Conservation (phyloP, 1,284 basidiomycete genomes). For the Microbotryum violaceum region DNA sequence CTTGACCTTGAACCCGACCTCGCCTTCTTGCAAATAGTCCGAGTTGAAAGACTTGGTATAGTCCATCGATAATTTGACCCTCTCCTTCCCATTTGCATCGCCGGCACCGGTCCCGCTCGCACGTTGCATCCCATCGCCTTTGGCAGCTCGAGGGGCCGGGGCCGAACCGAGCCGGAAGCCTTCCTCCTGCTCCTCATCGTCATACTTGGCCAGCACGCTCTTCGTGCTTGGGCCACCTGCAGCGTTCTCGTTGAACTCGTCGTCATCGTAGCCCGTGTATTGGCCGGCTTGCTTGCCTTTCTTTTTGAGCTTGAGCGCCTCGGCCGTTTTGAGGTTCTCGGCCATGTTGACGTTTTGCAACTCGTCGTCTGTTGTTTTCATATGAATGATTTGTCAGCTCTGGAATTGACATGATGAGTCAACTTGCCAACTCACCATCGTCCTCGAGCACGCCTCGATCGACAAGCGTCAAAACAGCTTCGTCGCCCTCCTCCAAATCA, state of each 20-base stretch:
- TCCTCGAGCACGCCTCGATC: conserved; percentile 88
- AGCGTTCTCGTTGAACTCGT: conserved; percentile 13
- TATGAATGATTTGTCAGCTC: background rate
- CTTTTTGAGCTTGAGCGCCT: conserved; percentile 74
- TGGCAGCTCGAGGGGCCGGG: conserved; percentile 9
- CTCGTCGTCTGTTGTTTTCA: conserved; percentile 69
- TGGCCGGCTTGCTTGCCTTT: conserved; percentile 58
- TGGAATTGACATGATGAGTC: conserved; percentile 2
- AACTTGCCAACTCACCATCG: conserved; percentile 56
- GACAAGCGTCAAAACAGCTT: conserved; percentile 89
- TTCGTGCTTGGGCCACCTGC: conserved; percentile 47
- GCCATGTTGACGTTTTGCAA: conserved; percentile 89
- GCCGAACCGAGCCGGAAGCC: conserved; percentile 33
- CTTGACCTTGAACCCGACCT: conserved; percentile 78
- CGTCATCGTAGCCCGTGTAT: conserved; percentile 92
- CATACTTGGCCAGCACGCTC: conserved; percentile 87
- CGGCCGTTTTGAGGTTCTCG: conserved; percentile 68
- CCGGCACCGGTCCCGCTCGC: conserved; percentile 50
- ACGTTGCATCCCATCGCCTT: conserved; percentile 41
- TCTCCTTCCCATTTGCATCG: conserved; percentile 59
- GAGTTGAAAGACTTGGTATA: conserved; percentile 79
- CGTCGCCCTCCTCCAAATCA: conserved; percentile 83
- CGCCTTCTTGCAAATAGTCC: conserved; percentile 86
- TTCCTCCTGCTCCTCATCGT: conserved; percentile 54
- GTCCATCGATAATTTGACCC: conserved; percentile 70